phyloP scores from a whole-genome alignment of 257 asterid species.

The Solanum gracilifrons region DNA sequence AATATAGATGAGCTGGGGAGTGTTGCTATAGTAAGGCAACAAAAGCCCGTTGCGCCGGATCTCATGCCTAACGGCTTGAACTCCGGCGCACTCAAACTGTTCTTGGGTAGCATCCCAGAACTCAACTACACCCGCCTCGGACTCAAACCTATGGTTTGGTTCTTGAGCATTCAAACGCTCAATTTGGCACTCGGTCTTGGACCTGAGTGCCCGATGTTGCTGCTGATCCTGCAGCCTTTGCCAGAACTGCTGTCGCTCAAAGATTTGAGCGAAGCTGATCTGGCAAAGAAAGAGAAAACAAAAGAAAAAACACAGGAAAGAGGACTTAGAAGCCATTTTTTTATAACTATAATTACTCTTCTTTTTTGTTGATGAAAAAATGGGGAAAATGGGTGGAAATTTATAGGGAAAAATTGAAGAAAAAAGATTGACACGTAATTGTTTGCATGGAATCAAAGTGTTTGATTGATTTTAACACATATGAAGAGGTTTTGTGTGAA shows the following conservation, averaged over 20 bases:
- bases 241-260: slow-evolving; percentile 12
- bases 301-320: slow-evolving; percentile 4
- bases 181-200: slow-evolving; percentile 29
- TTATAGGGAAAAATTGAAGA: not conserved
- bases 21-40: slow-evolving; percentile 37
- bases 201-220: slow-evolving; percentile 36
- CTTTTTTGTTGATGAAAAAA: not conserved
- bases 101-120: slow-evolving; percentile 20
- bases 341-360: not conserved
- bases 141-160: slow-evolving; percentile 10
- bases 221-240: slow-evolving; percentile 12
- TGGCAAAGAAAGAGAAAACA: slow-evolving; percentile 11
- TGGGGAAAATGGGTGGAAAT: not conserved
- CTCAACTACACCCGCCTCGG: slow-evolving; percentile 37
- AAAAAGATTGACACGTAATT: not conserved
- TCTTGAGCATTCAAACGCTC: slow-evolving; percentile 27
- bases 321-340: not conserved
- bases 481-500: not conserved
- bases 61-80: slow-evolving; percentile 18
- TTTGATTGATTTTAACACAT: not conserved
- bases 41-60: slow-evolving; percentile 35
- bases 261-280: slow-evolving; percentile 17
- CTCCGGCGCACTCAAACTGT: slow-evolving; percentile 39
- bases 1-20: slow-evolving; percentile 37
- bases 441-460: not conserved